Base-by-base conservation (phyloP, 352 stramenopile genomes). In the Halophytophthora polymorphica region DNA sequence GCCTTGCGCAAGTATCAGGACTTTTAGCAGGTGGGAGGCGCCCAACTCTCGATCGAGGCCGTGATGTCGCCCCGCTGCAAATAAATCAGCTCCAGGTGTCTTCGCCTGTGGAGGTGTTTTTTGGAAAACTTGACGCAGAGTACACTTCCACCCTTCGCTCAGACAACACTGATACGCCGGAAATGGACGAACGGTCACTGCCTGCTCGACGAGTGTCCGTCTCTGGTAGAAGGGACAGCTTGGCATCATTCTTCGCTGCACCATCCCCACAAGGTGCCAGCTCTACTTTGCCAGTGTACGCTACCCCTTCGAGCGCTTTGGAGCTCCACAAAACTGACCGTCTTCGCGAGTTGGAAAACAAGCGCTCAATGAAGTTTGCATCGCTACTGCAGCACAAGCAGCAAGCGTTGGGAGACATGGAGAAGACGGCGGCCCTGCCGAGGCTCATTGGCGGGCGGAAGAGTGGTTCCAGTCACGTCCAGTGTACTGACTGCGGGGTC, bases 401-500 rank as follows among this genome's bases (percentile, higher is more conserved):
- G 12, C 54, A 77, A 19, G 75, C 74, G 0, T 45, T 88, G 13
- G 83, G 80, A 5, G 71, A 93, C 56, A 64, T 53, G 3, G 56
- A 71, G 33, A 84, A 83, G 50, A 75, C 63, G 1, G 53, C 71
- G 4, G 58, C 56, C 0, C 47, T 93, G 3, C 83, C 83, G 6
- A 57, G 83, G 4, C 51, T 93, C 13, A 88, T 93, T 68, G 83
- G 83, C n/a, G 83, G 83, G 0, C 58, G 68, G 0, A 88, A 86
- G 47, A 88, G 77, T 33, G 77, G 82, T 0, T 87, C 77, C 2
- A 71, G 57, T 36, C 66, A 66, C 19, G 50, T 74, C 7, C 70
- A 76, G 14, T 93, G 82, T 39, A 62, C 71, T 10, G 82, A 93
- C 48, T 93, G 79, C 58, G 55, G 59, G 17, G 10, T 17, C 4